Conservation (phyloP, 2,329 filamentous ascomycete genomes). For the Nigrograna mackinnonii region DNA sequence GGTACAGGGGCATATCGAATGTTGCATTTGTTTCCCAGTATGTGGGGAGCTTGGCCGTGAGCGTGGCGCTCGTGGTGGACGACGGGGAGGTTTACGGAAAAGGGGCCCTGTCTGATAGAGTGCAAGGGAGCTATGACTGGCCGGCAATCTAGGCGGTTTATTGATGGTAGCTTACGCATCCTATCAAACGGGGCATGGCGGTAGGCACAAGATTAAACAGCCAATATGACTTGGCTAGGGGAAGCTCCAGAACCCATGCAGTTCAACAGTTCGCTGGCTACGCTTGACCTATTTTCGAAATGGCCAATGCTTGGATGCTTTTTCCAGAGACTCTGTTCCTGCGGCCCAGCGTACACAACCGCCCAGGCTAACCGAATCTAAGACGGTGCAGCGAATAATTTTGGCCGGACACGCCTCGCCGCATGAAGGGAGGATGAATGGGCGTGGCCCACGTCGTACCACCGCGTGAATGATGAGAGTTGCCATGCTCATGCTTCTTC, state of each 20-base stretch:
- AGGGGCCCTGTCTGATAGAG: constrained; percentile 28
- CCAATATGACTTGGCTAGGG: constrained; percentile 33
- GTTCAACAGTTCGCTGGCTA: constrained; percentile 27
- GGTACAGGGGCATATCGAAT: constrained; percentile 28
- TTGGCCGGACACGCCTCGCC: too few relatives aligned
- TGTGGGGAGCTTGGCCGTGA: constrained; percentile 23
- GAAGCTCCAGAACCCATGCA: constrained; percentile 18
- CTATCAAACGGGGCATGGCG: constrained; percentile 24
- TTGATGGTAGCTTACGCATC: constrained; percentile 26
- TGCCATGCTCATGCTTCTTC: too few relatives aligned
- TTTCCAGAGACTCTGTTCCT: background rate
- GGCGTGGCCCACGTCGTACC: constrained; percentile 1
- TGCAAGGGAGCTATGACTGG: constrained; percentile 21
- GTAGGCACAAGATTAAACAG: constrained; percentile 36
- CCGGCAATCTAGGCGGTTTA: constrained; percentile 30
- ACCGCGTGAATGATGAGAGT: background rate
- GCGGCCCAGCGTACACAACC: constrained; percentile 12
- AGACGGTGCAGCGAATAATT: constrained; percentile 5
- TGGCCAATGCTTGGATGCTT: too few relatives aligned
- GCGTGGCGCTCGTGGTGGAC: constrained; percentile 26
- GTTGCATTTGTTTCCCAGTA: constrained; percentile 29
- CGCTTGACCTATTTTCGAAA: constrained; percentile 14
- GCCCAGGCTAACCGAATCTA: constrained; percentile 10
- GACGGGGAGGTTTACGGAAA: constrained; percentile 31
- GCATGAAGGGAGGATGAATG: constrained; percentile 8